Evolutionary conservation across 176 grass and related monocot genomes (phyloP).

Genomic region (Oryza glaberrima): DNA sequence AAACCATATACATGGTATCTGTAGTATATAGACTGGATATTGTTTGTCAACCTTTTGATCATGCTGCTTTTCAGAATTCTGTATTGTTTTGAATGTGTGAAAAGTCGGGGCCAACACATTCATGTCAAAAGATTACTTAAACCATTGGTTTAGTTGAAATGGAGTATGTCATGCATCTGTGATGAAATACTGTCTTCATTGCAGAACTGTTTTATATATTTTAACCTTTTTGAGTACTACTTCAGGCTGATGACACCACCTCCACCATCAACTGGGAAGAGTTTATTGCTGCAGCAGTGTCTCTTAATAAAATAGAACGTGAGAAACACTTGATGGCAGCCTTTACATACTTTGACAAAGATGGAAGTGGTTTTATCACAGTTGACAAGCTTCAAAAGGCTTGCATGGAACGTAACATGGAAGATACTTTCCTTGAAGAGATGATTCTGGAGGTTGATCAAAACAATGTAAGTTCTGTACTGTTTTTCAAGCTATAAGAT

Average conservation of each 20-base stretch:
- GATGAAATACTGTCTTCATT: neutral
- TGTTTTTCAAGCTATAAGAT: conserved; percentile 1
- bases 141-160: neutral
- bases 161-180: conserved; percentile 5
- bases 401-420: conserved; percentile 49
- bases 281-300: conserved; percentile 68
- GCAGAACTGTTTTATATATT: neutral
- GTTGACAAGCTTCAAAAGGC: conserved; percentile 59
- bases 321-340: conserved; percentile 61
- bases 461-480: conserved; percentile 62
- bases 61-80: conserved; percentile 17
- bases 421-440: conserved; percentile 55
- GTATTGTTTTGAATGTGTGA: neutral
- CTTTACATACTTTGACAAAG: conserved; percentile 76
- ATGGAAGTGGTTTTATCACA: conserved; percentile 69
- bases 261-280: conserved; percentile 61
- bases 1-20: neutral
- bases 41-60: neutral
- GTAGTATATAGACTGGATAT: neutral
- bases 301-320: conserved; percentile 63
- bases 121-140: neutral
- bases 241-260: conserved; percentile 56
- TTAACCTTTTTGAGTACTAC: neutral
- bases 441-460: conserved; percentile 59
- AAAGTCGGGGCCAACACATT: neutral